phyloP scores from a whole-genome alignment of 2,329 filamentous ascomycete species.

The Aphanoascus verrucosus region DNA sequence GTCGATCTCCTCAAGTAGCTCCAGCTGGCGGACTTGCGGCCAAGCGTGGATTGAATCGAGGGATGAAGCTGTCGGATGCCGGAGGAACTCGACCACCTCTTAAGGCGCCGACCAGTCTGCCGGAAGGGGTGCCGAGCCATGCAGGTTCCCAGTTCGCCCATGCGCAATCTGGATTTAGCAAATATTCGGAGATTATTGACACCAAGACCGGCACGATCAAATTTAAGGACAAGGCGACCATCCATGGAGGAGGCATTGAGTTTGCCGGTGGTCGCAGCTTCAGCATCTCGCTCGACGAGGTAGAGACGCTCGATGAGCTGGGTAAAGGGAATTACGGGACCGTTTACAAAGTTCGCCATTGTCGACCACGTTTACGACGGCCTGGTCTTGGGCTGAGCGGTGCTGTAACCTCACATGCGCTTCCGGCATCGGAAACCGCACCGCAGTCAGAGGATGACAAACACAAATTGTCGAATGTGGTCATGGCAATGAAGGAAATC shows the following conservation, averaged over 20 bases:
- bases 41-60: slow-evolving; percentile 38
- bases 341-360: slow-evolving; percentile 90
- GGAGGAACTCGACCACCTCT: slow-evolving; percentile 32
- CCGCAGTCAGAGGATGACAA: slow-evolving; percentile 20
- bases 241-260: slow-evolving; percentile 81
- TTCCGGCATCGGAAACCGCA: not conserved
- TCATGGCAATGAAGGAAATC: slow-evolving; percentile 99
- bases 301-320: slow-evolving; percentile 83
- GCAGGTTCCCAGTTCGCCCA: slow-evolving; percentile 11
- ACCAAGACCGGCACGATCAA: slow-evolving; percentile 82
- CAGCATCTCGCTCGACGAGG: slow-evolving; percentile 88
- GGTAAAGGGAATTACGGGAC: slow-evolving; percentile 98
- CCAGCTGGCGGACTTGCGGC: slow-evolving; percentile 38
- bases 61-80: slow-evolving; percentile 41
- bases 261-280: slow-evolving; percentile 85
- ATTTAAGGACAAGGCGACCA: slow-evolving; percentile 84
- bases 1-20: slow-evolving; percentile 18
- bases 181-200: slow-evolving; percentile 75
- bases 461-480: slow-evolving; percentile 45
- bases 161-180: slow-evolving; percentile 47
- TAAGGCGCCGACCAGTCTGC: slow-evolving; percentile 15
- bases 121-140: slow-evolving; percentile 11
- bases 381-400: slow-evolving; percentile 51
- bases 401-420: slow-evolving; percentile 26
- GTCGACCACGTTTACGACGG: slow-evolving; percentile 54